Evolutionary conservation across 2,329 filamentous ascomycete genomes (phyloP).

Genomic region (Coleophoma eucalyptorum): DNA sequence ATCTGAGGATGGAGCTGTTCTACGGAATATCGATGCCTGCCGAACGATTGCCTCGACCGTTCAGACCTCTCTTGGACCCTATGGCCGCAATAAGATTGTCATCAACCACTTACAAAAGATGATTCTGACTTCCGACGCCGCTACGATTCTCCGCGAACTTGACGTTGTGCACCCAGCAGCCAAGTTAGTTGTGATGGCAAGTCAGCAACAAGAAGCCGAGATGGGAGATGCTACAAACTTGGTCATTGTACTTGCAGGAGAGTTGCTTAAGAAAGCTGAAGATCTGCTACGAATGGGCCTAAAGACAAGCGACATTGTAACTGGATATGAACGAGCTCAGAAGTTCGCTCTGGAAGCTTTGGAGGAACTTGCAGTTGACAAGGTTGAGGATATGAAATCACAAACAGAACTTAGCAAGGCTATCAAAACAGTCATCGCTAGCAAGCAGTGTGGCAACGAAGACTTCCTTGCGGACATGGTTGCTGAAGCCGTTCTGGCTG

Average conservation of each 20-base stretch:
- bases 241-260: conserved; percentile 92
- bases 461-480: conserved; percentile 84
- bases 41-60: conserved; percentile 93
- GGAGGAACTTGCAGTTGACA: conserved; percentile 87
- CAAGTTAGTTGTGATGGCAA: conserved; percentile 97
- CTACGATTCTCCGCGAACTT: conserved; percentile 94
- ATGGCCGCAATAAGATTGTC: conserved; percentile 98
- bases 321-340: conserved; percentile 93
- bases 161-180: conserved; percentile 98
- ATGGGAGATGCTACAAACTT: conserved; percentile 99
- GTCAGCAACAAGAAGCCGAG: conserved; percentile 97
- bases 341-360: conserved; percentile 80
- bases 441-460: conserved; percentile 94
- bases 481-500: conserved; percentile 77
- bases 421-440: conserved; percentile 89
- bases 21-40: conserved; percentile 98
- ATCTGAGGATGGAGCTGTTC: conserved; percentile 95
- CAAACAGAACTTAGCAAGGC: conserved; percentile 89
- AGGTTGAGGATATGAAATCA: conserved; percentile 78
- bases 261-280: conserved; percentile 95
- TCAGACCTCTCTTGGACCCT: conserved; percentile 93
- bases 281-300: conserved; percentile 94
- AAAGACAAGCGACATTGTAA: conserved; percentile 96
- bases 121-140: conserved; percentile 97
- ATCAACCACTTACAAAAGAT: conserved; percentile 99